Base-by-base conservation (phyloP, 345 rosid species). In the Euphorbia lathyris region DNA sequence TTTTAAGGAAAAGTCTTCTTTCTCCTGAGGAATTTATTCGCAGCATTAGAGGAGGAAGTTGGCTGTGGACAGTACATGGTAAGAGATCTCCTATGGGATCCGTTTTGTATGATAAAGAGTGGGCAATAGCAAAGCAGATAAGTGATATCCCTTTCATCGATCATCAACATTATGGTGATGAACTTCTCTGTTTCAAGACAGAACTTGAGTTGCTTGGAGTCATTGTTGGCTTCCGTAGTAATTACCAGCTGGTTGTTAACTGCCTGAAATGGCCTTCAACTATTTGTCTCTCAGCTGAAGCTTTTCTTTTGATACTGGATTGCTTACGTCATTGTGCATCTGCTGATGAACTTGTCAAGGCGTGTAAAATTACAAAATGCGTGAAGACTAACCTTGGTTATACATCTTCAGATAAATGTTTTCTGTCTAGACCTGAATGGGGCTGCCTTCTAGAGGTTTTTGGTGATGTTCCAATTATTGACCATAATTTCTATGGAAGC, bases 141-240 rank as follows among this genome's bases (percentile, higher is more conserved):
- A 83, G 91, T 32, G 66, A 89, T 55, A 73, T 85, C 11, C 93
- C 95, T 2, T 82, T 86, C 68, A 63, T 91, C 7, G 87, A 86
- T 66, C 57, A 34, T 30, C 63, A 48, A 30, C 70, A 59, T 68
- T 91, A 85, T 53, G 87, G 90, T 55, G 71, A 76, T 27, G 74
- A 71, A 45, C 57, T 81, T 48, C 47, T 78, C 34, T 0, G 1
- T 13, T 89, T 78, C 77, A 76, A 79, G 60, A 53, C 11, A 27
- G 93, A 91, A 59, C 91, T 91, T 20, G 4, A 58, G 61, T 66
- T 84, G 76, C 91, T 91, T 14, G 97, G 96, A 0, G 91, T 89
- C 45, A 58, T 70, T 0, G 83, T 78, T 59, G 67, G 76, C 56
- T 85, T 82, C 69, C 19, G 22, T 5, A 8, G 13, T 16, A 80